A percentile compares a stretch with the other conserved stretches of the same genome.
These are phyloP conservation scores for Rhizophora mangle DNA, from an alignment of 345 rosid species.

Conservation along the genomic window DNA sequence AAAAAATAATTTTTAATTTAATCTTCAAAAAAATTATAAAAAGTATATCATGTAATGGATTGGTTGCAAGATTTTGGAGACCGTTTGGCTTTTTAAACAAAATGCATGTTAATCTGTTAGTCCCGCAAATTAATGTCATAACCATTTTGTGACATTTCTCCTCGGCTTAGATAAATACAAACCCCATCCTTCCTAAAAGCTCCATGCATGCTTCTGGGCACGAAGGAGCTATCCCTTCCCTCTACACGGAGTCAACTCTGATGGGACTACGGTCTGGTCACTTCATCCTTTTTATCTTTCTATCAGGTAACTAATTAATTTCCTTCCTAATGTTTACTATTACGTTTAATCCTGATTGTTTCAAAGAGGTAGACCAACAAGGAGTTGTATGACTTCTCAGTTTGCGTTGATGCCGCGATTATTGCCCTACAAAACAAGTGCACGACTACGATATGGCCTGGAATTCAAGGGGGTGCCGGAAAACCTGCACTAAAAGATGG, in stretches of 20 bases:
- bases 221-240: not conserved
- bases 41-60: no score
- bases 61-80: no score
- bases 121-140: not conserved
- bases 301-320: not conserved
- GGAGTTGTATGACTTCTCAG: not conserved
- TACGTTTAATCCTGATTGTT: not conserved
- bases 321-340: not conserved
- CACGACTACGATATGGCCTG: constrained; percentile 44
- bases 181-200: not conserved
- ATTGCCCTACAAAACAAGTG: constrained; percentile 38
- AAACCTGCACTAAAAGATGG: constrained; percentile 29
- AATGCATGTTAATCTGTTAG: not conserved
- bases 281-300: not conserved
- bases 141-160: not conserved
- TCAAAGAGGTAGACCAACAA: no score
- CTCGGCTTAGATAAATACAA: not conserved
- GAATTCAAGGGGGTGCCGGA: constrained; percentile 38
- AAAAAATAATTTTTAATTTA: no score
- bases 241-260: not conserved
- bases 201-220: not conserved
- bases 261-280: not conserved
- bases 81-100: not conserved
- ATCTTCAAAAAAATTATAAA: no score
- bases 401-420: constrained; percentile 9